Conservation (phyloP, 2,329 filamentous ascomycete species). For the Hypoxylon sp. region DNA sequence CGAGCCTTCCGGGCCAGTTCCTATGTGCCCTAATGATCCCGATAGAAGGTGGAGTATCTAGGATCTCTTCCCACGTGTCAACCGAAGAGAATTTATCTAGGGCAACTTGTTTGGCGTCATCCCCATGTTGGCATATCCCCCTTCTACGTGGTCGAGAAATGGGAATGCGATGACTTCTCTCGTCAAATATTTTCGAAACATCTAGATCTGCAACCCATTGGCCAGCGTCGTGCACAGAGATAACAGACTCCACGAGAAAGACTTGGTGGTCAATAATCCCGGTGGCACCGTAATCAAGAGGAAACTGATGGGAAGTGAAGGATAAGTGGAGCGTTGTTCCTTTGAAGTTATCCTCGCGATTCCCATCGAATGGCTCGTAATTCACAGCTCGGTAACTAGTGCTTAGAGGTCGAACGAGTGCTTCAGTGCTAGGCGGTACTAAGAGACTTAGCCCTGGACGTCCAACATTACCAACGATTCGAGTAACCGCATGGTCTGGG, state of each 20-base stretch:
- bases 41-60: background rate
- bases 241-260: background rate
- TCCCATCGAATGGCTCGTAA: constrained; percentile 21
- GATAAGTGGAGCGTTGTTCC: constrained; percentile 27
- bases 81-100: background rate
- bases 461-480: constrained; percentile 1
- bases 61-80: constrained; percentile 1
- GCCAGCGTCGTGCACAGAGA: background rate
- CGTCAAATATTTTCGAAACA: background rate
- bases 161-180: background rate
- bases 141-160: background rate
- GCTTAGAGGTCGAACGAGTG: constrained; percentile 8
- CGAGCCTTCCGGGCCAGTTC: constrained; percentile 1
- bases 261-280: background rate
- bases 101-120: background rate
- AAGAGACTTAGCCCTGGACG: background rate
- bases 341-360: constrained; percentile 27
- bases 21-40: background rate
- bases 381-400: constrained; percentile 24
- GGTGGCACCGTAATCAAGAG: background rate
- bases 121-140: background rate
- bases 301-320: constrained; percentile 19
- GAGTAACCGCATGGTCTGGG: background rate
- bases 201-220: constrained; percentile 1
- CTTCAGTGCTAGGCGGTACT: constrained; percentile 6